These are phyloP conservation scores for Helicocarpus griseus DNA, from an alignment of 2,329 filamentous ascomycete species.

Conservation along the genomic window DNA sequence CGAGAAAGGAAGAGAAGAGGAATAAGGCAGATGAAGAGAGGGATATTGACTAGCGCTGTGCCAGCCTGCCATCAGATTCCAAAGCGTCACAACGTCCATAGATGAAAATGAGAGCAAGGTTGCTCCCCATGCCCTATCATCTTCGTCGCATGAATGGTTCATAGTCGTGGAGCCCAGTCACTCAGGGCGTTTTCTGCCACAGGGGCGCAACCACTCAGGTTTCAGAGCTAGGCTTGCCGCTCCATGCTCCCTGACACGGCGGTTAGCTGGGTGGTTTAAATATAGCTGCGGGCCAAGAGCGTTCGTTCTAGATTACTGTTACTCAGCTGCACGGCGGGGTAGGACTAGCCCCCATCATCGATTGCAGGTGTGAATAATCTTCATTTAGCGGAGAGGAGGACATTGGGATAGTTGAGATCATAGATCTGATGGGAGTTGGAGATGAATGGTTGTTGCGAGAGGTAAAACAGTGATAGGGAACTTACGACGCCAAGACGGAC, in stretches of 20 bases:
- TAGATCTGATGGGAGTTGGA: no score
- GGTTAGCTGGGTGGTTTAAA: not conserved
- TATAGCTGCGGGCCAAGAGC: not conserved
- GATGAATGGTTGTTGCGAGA: no score
- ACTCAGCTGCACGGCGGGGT: not conserved
- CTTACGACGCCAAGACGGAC: no score
- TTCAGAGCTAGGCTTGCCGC: slow-evolving; percentile 1
- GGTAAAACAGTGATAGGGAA: no score
- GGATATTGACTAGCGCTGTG: not conserved
- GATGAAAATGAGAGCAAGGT: not conserved
- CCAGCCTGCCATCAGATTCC: not conserved
- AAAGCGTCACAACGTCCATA: not conserved
- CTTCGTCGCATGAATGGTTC: not conserved
- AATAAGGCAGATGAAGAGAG: not conserved
- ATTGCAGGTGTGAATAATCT: no score
- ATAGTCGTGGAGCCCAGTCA: not conserved
- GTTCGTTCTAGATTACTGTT: not conserved
- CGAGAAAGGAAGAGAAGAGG: not conserved
- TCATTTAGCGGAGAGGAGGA: no score
- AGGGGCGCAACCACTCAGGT: slow-evolving; percentile 4
- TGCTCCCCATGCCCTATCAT: not conserved
- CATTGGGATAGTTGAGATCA: no score
- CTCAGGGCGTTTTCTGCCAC: not conserved
- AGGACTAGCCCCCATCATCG: no score
- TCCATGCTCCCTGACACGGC: not conserved